Percentiles rank a stretch among this genome's conserved stretches.
These are phyloP conservation scores for Cryphonectria radicalis DNA, from an alignment of 2,329 filamentous ascomycete genomes.

Conservation along the genomic window DNA sequence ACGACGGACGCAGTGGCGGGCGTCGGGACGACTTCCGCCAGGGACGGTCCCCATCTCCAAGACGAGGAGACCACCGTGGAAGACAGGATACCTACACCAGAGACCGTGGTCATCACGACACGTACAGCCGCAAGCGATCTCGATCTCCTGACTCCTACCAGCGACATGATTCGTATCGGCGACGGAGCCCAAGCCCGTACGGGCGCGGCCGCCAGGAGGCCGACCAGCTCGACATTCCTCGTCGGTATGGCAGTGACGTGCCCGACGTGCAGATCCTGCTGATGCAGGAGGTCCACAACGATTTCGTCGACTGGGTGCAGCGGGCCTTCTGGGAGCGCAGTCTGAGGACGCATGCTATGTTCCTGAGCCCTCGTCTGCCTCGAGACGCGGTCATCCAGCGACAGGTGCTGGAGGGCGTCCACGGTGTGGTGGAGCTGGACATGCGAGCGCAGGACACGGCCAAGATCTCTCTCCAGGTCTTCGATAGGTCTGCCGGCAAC, in stretches of 20 bases:
- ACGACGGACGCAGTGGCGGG: constrained; percentile 53
- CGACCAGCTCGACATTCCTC: constrained; percentile 72
- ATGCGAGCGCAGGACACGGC: constrained; percentile 69
- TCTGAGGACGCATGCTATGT: constrained; percentile 78
- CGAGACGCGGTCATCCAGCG: constrained; percentile 80
- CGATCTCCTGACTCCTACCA: constrained; percentile 64
- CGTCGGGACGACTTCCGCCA: constrained; percentile 66
- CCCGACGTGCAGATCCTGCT: constrained; percentile 90
- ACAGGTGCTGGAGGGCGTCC: constrained; percentile 86
- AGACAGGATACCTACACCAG: constrained; percentile 56
- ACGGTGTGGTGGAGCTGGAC: constrained; percentile 80
- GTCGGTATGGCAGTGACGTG: constrained; percentile 73
- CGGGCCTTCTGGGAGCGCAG: constrained; percentile 72
- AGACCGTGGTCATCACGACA: constrained; percentile 48
- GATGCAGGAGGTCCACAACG: constrained; percentile 74
- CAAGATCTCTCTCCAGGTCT: constrained; percentile 82
- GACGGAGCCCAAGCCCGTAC: constrained; percentile 72
- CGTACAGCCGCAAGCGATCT: constrained; percentile 57
- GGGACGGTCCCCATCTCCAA: constrained; percentile 63
- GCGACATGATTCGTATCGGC: constrained; percentile 60
- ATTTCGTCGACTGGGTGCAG: constrained; percentile 85
- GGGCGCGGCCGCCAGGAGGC: constrained; percentile 53
- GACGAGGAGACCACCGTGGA: constrained; percentile 58
- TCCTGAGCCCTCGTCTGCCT: constrained; percentile 75
- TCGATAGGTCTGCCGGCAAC: constrained; percentile 77